phyloP scores from a whole-genome alignment of 768 basidiomycete genomes.

The Megacollybia marginata region DNA sequence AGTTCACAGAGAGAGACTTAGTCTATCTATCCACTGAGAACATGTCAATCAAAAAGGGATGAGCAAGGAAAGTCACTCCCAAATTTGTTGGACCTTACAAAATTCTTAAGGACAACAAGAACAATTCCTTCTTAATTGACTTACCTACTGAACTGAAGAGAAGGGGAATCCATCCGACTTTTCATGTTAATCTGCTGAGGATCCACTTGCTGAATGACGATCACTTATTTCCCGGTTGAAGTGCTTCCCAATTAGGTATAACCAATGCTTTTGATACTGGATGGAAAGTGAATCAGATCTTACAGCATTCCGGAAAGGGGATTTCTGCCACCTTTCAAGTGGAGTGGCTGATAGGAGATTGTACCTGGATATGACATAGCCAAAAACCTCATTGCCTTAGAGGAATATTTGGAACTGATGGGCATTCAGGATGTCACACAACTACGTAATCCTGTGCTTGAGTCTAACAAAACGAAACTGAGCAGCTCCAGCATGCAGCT shows the following conservation, averaged over 20 bases:
- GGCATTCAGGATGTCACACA: constrained; percentile 6
- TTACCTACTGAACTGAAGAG: constrained; percentile 10
- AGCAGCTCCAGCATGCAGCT: no score
- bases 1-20: constrained; percentile 18
- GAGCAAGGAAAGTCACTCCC: constrained; percentile 25
- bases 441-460: background rate
- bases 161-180: constrained; percentile 14
- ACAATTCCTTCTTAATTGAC: constrained; percentile 3
- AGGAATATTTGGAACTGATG: constrained; percentile 17
- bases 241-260: constrained; percentile 8
- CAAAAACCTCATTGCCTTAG: constrained; percentile 10
- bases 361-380: constrained; percentile 16
- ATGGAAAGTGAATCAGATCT: constrained; percentile 15
- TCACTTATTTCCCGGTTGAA: constrained; percentile 18
- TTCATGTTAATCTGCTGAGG: constrained; percentile 21
- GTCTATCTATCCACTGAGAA: constrained; percentile 22
- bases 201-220: constrained; percentile 17
- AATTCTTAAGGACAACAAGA: background rate
- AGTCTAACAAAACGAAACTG: no score
- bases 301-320: constrained; percentile 17
- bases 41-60: constrained; percentile 11
- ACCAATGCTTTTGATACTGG: constrained; percentile 10
- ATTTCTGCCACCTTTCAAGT: constrained; percentile 16
- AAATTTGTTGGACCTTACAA: constrained; percentile 16
- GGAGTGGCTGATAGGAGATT: constrained; percentile 18